Evolutionary conservation across 805 yeast genomes (phyloP), one percentile per base, ranked within the genome.

Genomic region (Zygotorulaspora florentina): DNA sequence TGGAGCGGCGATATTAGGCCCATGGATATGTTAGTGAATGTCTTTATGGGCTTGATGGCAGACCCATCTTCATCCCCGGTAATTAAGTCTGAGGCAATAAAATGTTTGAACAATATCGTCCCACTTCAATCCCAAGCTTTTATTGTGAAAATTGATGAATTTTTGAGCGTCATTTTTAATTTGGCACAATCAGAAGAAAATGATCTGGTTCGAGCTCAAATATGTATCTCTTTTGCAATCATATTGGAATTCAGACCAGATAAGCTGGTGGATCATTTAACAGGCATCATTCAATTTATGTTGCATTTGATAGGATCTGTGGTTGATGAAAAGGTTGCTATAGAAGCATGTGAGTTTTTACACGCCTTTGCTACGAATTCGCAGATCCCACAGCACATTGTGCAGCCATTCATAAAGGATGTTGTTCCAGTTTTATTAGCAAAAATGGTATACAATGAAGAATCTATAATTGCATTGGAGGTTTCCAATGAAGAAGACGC

Each of bases 301-400:
- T 66, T 88, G 41, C 96, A 89, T 67, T 77, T 89, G 48, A 80
- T 91, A 69, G 75, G 76, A 10, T 71, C 72, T 43, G 60, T 54
- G 16, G 65, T 66, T 16, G 82, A 83, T 51, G 90, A 85, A 54
- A 82, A 76, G 44, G 95, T 88, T 27, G 84, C 96, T 0, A 71
- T 90, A 45, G 96, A 90, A 62, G 97, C 96, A 2, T 88, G 96
- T 64, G 98, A 93, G 67, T 89, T 93, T 56, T 69, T 93, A 48
- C 75, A 91, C 36, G 80, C 86, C 1, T 72, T 91, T 44, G 79
- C 90, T 0, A 83, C 88, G 2, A 73, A 80, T 29, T 52, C 66
- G n/a, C 74, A 73, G 26, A 69, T 81, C 2, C 81, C 87, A 8
- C 74, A 75, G 17, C 58, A 64, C 27, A 61, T 79, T 3, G 72